These are phyloP conservation scores for Fusarium chaquense DNA, from an alignment of 2,329 filamentous ascomycete genomes.

Conservation along the genomic window DNA sequence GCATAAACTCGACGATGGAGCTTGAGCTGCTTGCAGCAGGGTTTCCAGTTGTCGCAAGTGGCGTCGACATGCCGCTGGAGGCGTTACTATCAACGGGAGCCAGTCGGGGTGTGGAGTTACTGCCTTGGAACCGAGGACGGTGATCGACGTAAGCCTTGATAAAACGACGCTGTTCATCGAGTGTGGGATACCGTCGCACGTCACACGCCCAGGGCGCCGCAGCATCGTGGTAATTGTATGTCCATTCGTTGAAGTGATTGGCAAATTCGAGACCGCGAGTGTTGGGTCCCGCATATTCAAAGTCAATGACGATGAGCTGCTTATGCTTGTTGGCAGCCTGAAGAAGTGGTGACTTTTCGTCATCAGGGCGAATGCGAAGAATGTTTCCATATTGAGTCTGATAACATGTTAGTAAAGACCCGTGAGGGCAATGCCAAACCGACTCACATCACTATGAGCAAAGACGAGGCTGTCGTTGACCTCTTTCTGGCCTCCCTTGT, in stretches of 20 bases:
- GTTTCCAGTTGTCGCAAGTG: slow-evolving; percentile 50
- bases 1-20: slow-evolving; percentile 78
- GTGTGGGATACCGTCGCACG: slow-evolving; percentile 76
- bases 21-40: slow-evolving; percentile 62
- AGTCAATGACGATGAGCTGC: slow-evolving; percentile 96
- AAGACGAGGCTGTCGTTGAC: slow-evolving; percentile 86
- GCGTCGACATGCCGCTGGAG: slow-evolving; percentile 47
- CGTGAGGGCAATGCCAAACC: background rate
- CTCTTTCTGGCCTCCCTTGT: slow-evolving; percentile 70
- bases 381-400: slow-evolving; percentile 99
- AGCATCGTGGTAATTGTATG: slow-evolving; percentile 93
- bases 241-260: slow-evolving; percentile 99
- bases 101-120: slow-evolving; percentile 64
- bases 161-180: slow-evolving; percentile 86
- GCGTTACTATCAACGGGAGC: slow-evolving; percentile 58
- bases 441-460: slow-evolving; percentile 93
- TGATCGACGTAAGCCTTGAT: slow-evolving; percentile 89
- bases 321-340: slow-evolving; percentile 94
- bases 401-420: slow-evolving; percentile 18
- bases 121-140: slow-evolving; percentile 70
- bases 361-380: slow-evolving; percentile 75
- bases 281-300: slow-evolving; percentile 96
- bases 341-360: slow-evolving; percentile 85
- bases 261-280: slow-evolving; percentile 89
- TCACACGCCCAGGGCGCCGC: slow-evolving; percentile 75